phyloP scores from a whole-genome alignment of 148 eudicot genomes.

The Diospyros kaki region DNA sequence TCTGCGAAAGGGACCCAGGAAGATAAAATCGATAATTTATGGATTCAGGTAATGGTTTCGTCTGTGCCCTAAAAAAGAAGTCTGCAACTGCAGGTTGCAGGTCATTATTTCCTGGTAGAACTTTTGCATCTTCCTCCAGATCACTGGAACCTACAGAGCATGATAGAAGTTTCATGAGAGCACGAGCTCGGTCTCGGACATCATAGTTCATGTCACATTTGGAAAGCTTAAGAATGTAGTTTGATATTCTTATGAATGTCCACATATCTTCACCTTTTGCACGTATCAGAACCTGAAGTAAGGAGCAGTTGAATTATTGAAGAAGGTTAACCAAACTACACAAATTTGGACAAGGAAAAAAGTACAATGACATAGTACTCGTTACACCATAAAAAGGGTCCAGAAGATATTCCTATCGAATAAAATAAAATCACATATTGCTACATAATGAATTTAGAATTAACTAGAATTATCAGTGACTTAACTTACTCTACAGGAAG shows the following conservation, averaged over 20 bases:
- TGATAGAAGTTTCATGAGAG: slow-evolving; percentile 51
- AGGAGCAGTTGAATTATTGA: not conserved
- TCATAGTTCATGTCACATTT: slow-evolving; percentile 83
- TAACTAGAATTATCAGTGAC: not conserved
- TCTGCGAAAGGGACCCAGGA: slow-evolving; percentile 98
- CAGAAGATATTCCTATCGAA: not conserved
- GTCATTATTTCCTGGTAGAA: slow-evolving; percentile 28
- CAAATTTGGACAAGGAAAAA: not conserved
- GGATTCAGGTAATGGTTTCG: slow-evolving; percentile 39
- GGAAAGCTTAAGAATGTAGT: slow-evolving; percentile 77
- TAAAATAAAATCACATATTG: not conserved
- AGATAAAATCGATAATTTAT: slow-evolving; percentile 69
- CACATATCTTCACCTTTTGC: slow-evolving; percentile 50
- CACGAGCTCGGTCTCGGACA: slow-evolving; percentile 87
- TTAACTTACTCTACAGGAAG: not conserved
- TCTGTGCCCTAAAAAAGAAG: slow-evolving; percentile 42
- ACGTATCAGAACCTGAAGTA: slow-evolving; percentile 59
- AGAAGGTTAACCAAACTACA: not conserved
- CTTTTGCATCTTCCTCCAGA: slow-evolving; percentile 28
- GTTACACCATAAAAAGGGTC: not conserved
- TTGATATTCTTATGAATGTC: slow-evolving; percentile 33
- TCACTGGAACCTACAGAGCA: slow-evolving; percentile 26
- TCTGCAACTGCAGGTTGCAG: slow-evolving; percentile 38
- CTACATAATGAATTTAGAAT: not conserved
- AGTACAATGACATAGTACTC: not conserved